A percentile compares a stretch with the other conserved stretches of the same genome.
Conservation (phyloP, 768 basidiomycete genomes). For the Boletellus ananas region DNA sequence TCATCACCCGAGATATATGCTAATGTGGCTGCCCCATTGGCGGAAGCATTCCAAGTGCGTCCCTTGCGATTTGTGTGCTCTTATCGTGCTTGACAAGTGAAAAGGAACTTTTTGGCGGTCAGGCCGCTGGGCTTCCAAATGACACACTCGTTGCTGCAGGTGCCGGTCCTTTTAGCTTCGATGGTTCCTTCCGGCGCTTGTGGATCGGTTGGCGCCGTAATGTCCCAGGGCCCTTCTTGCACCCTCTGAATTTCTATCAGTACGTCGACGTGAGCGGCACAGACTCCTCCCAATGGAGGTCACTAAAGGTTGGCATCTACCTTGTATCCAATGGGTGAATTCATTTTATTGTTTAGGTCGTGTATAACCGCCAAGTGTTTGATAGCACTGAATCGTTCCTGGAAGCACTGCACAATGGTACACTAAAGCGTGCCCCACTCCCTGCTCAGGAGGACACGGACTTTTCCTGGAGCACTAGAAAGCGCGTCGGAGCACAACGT, state of each 20-base stretch:
- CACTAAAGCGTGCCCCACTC: conserved; percentile 39
- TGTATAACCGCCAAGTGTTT: conserved; percentile 61
- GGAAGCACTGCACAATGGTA: conserved; percentile 50
- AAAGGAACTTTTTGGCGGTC: conserved; percentile 49
- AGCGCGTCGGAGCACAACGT: conserved; percentile 36
- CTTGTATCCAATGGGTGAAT: background rate
- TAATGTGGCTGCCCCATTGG: conserved; percentile 34
- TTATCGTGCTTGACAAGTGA: background rate
- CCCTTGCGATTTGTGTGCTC: background rate
- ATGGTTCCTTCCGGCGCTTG: conserved; percentile 54
- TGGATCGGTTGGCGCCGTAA: conserved; percentile 53
- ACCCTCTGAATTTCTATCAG: conserved; percentile 51
- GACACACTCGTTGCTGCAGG: conserved; percentile 48
- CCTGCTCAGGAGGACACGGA: conserved; percentile 29
- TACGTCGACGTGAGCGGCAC: conserved; percentile 57
- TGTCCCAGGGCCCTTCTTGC: conserved; percentile 49
- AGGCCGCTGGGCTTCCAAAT: conserved; percentile 39
- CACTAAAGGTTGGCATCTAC: conserved; percentile 40
- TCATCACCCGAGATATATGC: conserved; percentile 26
- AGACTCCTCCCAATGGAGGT: conserved; percentile 48
- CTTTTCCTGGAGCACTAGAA: conserved; percentile 45
- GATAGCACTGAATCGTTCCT: conserved; percentile 44
- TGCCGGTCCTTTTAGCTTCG: conserved; percentile 53
- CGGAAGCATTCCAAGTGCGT: conserved; percentile 41
- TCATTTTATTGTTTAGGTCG: conserved; percentile 33